Evolutionary conservation across 768 basidiomycete genomes (phyloP).

Genomic region (Leccinum longicurvipes): DNA sequence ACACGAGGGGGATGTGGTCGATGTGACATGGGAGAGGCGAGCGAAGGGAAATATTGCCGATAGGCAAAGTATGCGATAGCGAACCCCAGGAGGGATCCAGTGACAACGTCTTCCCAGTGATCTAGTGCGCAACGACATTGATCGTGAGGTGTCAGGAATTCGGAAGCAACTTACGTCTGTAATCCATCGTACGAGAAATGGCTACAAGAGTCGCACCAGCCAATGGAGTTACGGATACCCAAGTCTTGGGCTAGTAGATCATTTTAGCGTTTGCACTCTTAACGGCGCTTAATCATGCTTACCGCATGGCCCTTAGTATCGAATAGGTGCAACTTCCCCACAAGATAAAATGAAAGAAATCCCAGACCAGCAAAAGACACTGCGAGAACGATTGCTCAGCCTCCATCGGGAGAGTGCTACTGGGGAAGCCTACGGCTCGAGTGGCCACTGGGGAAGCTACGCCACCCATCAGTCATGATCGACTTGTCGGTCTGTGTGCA

Average conservation of each 20-base stretch:
- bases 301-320: slow-evolving; percentile 75
- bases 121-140: slow-evolving; percentile 41
- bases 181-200: slow-evolving; percentile 89
- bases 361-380: slow-evolving; percentile 94
- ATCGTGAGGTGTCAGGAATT: slow-evolving; percentile 8
- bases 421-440: slow-evolving; percentile 61
- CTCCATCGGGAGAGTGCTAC: background rate
- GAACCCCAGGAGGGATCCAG: slow-evolving; percentile 75
- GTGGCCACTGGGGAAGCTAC: slow-evolving; percentile 91
- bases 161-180: slow-evolving; percentile 53
- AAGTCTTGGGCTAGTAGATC: slow-evolving; percentile 62
- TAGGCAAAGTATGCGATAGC: slow-evolving; percentile 71
- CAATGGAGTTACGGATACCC: slow-evolving; percentile 78
- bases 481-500: slow-evolving; percentile 68
- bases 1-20: slow-evolving; percentile 72
- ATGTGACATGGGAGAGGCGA: slow-evolving; percentile 60
- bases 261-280: background rate
- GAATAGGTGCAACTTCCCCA: slow-evolving; percentile 90
- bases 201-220: slow-evolving; percentile 75
- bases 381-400: slow-evolving; percentile 28
- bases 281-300: slow-evolving; percentile 17
- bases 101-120: slow-evolving; percentile 89
- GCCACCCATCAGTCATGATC: slow-evolving; percentile 78
- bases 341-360: slow-evolving; percentile 83
- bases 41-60: slow-evolving; percentile 79